Percentiles rank a stretch among this genome's conserved stretches.
phyloP scores from a whole-genome alignment of 2,329 filamentous ascomycete genomes.

The Pseudogymnoascus sp. region DNA sequence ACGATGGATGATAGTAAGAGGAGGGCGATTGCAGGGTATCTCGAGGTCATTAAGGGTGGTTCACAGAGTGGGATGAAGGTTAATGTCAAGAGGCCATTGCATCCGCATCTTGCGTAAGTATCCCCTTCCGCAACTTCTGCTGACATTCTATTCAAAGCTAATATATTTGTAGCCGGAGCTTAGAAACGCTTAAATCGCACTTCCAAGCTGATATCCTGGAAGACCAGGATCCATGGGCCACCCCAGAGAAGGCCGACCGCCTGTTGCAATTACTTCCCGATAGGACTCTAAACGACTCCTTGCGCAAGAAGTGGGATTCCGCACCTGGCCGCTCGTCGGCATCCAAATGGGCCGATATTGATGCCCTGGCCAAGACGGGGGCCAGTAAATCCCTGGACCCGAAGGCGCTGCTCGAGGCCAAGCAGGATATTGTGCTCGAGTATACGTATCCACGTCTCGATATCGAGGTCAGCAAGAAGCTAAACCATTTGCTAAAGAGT shows the following conservation, averaged over 20 bases:
- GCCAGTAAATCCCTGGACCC: slow-evolving; percentile 65
- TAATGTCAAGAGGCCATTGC: slow-evolving; percentile 74
- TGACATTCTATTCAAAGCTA: slow-evolving; percentile 8
- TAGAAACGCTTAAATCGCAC: slow-evolving; percentile 74
- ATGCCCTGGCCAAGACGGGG: slow-evolving; percentile 71
- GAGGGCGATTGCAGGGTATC: slow-evolving; percentile 76
- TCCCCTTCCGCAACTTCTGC: background rate
- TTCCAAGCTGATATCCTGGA: slow-evolving; percentile 77
- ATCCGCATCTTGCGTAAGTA: slow-evolving; percentile 72
- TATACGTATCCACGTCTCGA: slow-evolving; percentile 97
- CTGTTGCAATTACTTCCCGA: slow-evolving; percentile 83
- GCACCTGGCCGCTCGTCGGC: slow-evolving; percentile 67
- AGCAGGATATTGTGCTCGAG: slow-evolving; percentile 92
- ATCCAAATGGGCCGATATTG: slow-evolving; percentile 91
- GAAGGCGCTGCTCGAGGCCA: slow-evolving; percentile 71
- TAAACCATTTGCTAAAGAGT: slow-evolving; percentile 95
- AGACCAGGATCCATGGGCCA: slow-evolving; percentile 78
- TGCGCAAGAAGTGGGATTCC: slow-evolving; percentile 86
- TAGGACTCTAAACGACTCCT: slow-evolving; percentile 63
- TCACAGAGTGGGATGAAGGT: slow-evolving; percentile 80
- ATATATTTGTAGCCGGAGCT: slow-evolving; percentile 54
- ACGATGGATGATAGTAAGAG: slow-evolving; percentile 79
- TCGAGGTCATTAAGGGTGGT: slow-evolving; percentile 84
- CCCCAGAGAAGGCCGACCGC: slow-evolving; percentile 61
- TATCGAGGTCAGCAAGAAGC: slow-evolving; percentile 93